Conservation (phyloP, 176 grass and related monocot species). For the Pontederia crassipes region DNA sequence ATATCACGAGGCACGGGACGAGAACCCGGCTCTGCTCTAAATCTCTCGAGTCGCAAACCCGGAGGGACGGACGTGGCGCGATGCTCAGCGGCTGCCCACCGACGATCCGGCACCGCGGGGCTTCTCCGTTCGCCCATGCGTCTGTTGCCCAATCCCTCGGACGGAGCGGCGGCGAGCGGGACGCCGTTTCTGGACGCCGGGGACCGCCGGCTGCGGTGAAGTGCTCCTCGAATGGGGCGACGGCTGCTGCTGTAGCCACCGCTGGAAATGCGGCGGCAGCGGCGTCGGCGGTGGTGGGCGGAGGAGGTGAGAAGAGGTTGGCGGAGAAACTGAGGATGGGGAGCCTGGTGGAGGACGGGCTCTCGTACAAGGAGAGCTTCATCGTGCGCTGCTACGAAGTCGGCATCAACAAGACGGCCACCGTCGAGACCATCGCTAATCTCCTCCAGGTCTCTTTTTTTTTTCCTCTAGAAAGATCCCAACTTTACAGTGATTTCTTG, state of each 20-base stretch:
- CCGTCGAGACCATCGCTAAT: constrained; percentile 95
- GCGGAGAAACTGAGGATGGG: constrained; percentile 72
- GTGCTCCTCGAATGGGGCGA: too few relatives aligned
- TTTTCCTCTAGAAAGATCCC: background rate
- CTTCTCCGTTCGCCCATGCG: too few relatives aligned
- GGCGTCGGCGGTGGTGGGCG: background rate
- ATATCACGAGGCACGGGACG: too few relatives aligned
- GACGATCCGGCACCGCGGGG: too few relatives aligned
- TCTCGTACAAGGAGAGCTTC: constrained; percentile 95
- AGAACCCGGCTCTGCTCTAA: too few relatives aligned
- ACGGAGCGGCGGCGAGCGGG: too few relatives aligned
- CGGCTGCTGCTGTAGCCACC: background rate
- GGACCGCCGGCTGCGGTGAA: too few relatives aligned
- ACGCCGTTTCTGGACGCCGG: too few relatives aligned
- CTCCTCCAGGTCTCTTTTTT: constrained; percentile 51
- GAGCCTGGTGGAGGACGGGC: constrained; percentile 73
- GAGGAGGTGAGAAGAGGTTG: constrained; percentile 18
- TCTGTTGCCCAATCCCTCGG: too few relatives aligned
- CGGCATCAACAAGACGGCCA: constrained; percentile 93
- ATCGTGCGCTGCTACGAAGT: constrained; percentile 87
- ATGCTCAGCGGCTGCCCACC: too few relatives aligned
- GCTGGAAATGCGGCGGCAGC: background rate
- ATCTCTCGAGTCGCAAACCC: too few relatives aligned
- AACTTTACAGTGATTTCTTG: constrained; percentile 1
- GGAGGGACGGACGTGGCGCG: too few relatives aligned